A percentile compares a stretch with the other conserved stretches of the same genome.
These are phyloP conservation scores for Choiromyces venosus DNA, from an alignment of 495 filamentous ascomycete species.

Conservation along the genomic window DNA sequence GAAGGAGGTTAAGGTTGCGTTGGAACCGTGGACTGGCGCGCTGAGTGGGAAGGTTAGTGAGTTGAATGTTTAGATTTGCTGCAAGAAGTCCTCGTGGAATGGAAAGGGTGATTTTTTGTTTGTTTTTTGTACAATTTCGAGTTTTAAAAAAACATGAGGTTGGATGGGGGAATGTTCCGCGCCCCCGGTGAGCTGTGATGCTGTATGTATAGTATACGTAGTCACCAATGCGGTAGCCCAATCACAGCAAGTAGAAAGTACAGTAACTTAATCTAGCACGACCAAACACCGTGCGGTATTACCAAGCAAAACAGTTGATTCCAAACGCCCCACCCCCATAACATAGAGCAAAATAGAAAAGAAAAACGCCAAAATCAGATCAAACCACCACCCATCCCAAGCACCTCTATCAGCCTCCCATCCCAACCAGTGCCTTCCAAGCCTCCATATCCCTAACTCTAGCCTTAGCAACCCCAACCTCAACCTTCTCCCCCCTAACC, in stretches of 20 bases:
- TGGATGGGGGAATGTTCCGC: neutral
- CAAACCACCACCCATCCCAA: neutral
- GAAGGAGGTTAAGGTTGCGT: conserved; percentile 51
- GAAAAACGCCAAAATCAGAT: neutral
- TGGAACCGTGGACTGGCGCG: conserved; percentile 49
- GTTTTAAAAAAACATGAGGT: conserved; percentile 4
- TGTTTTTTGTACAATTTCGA: neutral
- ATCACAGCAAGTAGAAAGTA: neutral
- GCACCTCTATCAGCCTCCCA: conserved; percentile 10
- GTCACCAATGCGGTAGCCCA: neutral
- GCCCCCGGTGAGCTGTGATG: neutral
- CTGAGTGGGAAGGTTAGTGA: conserved; percentile 51
- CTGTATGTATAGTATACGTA: neutral
- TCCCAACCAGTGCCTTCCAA: conserved; percentile 22
- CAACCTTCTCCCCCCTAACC: conserved; percentile 37
- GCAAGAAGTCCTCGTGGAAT: neutral
- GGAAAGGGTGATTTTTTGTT: neutral
- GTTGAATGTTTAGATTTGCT: conserved; percentile 49
- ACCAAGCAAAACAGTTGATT: neutral
- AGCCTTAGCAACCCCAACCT: conserved; percentile 35
- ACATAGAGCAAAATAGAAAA: neutral
- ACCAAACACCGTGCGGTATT: neutral
- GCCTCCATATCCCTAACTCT: conserved; percentile 22
- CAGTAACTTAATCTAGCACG: neutral
- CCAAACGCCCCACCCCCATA: neutral